Evolutionary conservation across 257 asterid species (phyloP), one percentile per base, ranked within the genome.

Genomic region (Solanum dulcamara): DNA sequence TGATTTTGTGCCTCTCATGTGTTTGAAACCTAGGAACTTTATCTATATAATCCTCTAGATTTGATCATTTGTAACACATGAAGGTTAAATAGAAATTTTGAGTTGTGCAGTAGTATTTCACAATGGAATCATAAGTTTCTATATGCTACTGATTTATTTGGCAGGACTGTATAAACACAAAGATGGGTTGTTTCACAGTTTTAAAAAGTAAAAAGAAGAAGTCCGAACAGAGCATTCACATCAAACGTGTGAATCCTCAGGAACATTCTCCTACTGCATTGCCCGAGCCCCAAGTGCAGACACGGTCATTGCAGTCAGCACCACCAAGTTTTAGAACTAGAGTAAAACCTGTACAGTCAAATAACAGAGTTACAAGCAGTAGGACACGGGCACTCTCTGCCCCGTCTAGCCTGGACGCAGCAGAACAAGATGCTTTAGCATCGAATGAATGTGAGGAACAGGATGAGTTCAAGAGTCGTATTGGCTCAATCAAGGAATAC

Each of bases 241-340:
- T 91, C 18, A 91, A 87, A 85, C 91, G 91, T 35, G 91, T 90
- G 74, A 91, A 87, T 86, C 92, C 96, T 72, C 97, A 87, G 83
- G 93, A 90, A 46, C 91, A 90, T 83, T 93, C 94, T 59, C 96
- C 97, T 24, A 91, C 97, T 12, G 90, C 88, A 8, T 87, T 96
- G 86, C 99, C 99, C 38, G 98, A 91, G 91, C 99, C 99, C 20
- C 93, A 85, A 88, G 81, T 53, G 62, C 90, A 38, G 5, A 90
- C 93, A 5, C 97, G 94, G 74, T 88, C 94, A 4, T 85, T 95
- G 85, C 98, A 90, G 72, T 95, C 99, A 17, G 99, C 99, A 12
- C 99, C 99, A 6, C 92, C 99, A n/a, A 95, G 99, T 91, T 95
- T 95, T 85, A 90, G 92, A 84, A 92, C 89, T 30, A 86, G 98